Conservation (phyloP, 768 basidiomycete species). For the Mycena metata region DNA sequence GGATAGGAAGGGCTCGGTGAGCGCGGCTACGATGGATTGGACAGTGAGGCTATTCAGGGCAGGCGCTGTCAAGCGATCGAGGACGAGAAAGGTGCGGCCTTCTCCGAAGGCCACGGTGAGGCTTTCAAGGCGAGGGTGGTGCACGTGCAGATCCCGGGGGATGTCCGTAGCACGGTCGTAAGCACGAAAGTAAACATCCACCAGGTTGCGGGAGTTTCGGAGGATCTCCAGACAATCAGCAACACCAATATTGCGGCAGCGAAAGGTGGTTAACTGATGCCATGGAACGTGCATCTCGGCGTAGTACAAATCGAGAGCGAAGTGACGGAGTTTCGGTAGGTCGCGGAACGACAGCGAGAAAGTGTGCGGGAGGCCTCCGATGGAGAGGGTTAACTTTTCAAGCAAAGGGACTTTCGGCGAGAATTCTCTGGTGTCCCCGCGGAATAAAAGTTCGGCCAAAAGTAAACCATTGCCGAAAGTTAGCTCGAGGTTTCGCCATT, state of each 20-base stretch:
- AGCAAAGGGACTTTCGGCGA: background rate
- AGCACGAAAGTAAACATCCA: background rate
- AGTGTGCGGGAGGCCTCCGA: background rate
- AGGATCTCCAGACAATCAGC: background rate
- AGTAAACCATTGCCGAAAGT: background rate
- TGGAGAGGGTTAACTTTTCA: background rate
- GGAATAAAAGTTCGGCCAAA: background rate
- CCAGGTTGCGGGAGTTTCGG: background rate
- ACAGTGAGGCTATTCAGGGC: slow-evolving; percentile 2
- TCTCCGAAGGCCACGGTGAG: background rate
- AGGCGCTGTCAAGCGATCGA: background rate
- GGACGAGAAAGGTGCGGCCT: background rate
- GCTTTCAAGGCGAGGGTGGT: background rate
- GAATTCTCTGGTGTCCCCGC: background rate
- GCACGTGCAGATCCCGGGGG: background rate
- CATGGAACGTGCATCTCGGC: slow-evolving; percentile 4
- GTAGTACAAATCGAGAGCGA: too few species aligned
- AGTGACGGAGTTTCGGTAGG: slow-evolving; percentile 1
- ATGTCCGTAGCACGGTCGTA: background rate
- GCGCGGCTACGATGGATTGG: background rate
- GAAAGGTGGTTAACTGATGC: slow-evolving; percentile 1
- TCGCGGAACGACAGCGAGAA: background rate
- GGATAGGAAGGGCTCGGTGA: background rate
- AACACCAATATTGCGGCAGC: background rate
- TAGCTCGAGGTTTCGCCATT: background rate